These are phyloP conservation scores for Penicillium canariense DNA, from an alignment of 495 filamentous ascomycete genomes.

Conservation along the genomic window DNA sequence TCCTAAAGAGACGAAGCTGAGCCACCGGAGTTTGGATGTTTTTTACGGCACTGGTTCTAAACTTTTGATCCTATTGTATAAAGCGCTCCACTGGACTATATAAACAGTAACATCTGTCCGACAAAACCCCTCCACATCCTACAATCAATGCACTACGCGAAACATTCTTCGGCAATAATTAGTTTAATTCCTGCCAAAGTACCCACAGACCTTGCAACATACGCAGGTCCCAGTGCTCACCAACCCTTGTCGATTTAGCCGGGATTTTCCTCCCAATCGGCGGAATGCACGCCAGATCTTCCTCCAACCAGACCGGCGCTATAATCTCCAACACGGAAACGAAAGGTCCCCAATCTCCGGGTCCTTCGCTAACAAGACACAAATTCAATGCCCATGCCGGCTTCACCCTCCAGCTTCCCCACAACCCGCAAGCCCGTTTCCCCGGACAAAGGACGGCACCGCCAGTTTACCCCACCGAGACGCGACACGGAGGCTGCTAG, in stretches of 20 bases:
- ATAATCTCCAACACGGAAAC: conserved; percentile 4
- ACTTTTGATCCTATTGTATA: no score
- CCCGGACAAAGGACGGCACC: conserved; percentile 18
- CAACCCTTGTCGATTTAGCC: conserved; percentile 14
- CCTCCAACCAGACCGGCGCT: conserved; percentile 34
- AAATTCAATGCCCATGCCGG: neutral
- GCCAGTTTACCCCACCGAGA: conserved; percentile 18
- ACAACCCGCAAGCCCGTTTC: conserved; percentile 17
- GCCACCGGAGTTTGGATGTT: no score
- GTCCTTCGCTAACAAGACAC: conserved; percentile 3
- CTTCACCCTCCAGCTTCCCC: conserved; percentile 11
- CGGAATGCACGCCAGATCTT: conserved; percentile 22
- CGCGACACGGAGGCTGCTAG: conserved; percentile 7
- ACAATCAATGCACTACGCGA: neutral
- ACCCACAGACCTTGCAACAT: neutral
- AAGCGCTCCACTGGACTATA: no score
- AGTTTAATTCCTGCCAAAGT: neutral
- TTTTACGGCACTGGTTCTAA: no score
- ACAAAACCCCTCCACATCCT: neutral
- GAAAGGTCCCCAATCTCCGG: conserved; percentile 11
- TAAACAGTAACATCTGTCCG: neutral
- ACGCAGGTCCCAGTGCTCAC: neutral
- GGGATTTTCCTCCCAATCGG: conserved; percentile 40
- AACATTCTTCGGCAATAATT: neutral
- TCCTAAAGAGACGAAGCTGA: no score